Percentiles rank a stretch among this genome's conserved stretches.
Conservation (phyloP, 2,329 filamentous ascomycete genomes). For the Rhynchosporium graminicola region DNA sequence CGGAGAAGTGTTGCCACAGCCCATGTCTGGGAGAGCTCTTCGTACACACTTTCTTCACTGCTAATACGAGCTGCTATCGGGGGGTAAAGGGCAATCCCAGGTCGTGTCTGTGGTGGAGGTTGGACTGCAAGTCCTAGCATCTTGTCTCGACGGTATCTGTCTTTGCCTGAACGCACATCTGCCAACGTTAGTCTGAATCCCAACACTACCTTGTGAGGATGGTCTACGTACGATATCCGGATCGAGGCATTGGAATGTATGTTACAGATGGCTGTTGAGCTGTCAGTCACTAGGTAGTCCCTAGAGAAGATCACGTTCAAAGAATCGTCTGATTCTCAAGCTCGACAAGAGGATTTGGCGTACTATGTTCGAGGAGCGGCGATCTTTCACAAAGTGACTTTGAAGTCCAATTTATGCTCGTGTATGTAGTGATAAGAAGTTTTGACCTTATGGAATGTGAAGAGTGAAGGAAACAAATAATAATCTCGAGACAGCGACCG, state of each 20-base stretch:
- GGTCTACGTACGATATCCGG: slow-evolving; percentile 13
- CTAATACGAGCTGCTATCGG: slow-evolving; percentile 35
- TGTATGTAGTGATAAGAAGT: neutral
- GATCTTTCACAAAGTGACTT: neutral
- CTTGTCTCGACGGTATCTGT: slow-evolving; percentile 16
- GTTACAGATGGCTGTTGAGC: neutral
- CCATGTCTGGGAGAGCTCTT: slow-evolving; percentile 35
- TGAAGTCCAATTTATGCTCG: neutral
- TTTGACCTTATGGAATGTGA: neutral
- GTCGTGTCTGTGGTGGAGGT: slow-evolving; percentile 32
- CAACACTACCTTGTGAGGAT: neutral
- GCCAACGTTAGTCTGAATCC: neutral
- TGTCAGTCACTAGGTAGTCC: neutral
- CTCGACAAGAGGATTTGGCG: neutral
- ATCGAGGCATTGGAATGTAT: slow-evolving; percentile 5
- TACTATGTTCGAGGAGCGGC: slow-evolving; percentile 2
- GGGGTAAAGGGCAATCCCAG: slow-evolving; percentile 35
- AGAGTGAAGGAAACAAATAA: neutral
- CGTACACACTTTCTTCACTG: slow-evolving; percentile 33
- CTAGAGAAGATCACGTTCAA: neutral
- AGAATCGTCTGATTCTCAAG: neutral
- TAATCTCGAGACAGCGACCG: neutral
- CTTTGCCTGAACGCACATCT: slow-evolving; percentile 17
- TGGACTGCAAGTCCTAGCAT: slow-evolving; percentile 36
- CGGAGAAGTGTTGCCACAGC: slow-evolving; percentile 36